Conservation (phyloP, 2,329 filamentous ascomycete genomes). For the Aspergillus jensenii region DNA sequence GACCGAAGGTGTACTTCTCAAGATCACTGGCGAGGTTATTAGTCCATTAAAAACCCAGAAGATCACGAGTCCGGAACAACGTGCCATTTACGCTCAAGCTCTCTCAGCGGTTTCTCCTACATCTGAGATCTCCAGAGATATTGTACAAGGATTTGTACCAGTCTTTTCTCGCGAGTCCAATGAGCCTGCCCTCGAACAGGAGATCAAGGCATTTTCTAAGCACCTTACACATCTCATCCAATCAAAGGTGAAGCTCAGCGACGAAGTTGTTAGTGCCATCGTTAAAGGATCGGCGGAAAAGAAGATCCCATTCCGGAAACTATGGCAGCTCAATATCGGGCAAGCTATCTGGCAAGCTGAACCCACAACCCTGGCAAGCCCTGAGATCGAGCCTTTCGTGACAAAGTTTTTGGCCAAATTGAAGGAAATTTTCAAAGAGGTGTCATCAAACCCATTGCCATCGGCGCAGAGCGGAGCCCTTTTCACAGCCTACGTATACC, state of each 20-base stretch:
- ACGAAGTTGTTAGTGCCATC: constrained; percentile 67
- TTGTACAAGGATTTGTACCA: constrained; percentile 65
- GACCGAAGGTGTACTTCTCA: constrained; percentile 57
- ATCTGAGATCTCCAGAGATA: constrained; percentile 62
- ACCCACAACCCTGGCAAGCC: constrained; percentile 48
- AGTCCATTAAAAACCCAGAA: constrained; percentile 80
- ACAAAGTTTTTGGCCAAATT: constrained; percentile 52
- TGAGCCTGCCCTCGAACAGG: constrained; percentile 74
- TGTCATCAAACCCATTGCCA: constrained; percentile 71
- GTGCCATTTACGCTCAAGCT: constrained; percentile 79
- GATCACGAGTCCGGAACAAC: constrained; percentile 79
- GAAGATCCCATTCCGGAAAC: constrained; percentile 70
- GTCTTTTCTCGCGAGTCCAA: constrained; percentile 83
- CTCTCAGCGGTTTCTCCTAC: constrained; percentile 65
- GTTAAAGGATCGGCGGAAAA: constrained; percentile 85
- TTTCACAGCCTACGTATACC: constrained; percentile 72
- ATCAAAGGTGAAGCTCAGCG: constrained; percentile 62
- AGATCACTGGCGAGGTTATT: constrained; percentile 75
- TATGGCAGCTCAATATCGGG: constrained; percentile 77
- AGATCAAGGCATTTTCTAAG: constrained; percentile 69
- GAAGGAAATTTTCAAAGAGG: constrained; percentile 71
- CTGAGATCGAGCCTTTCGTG: constrained; percentile 48
- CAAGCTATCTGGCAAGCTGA: constrained; percentile 64
- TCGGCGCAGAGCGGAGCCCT: constrained; percentile 82
- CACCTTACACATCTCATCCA: constrained; percentile 64